Percentiles rank a stretch among this genome's conserved stretches.
Evolutionary conservation across 2,329 filamentous ascomycete genomes (phyloP).

Genomic region (Sclerotinia sclerotiorum): DNA sequence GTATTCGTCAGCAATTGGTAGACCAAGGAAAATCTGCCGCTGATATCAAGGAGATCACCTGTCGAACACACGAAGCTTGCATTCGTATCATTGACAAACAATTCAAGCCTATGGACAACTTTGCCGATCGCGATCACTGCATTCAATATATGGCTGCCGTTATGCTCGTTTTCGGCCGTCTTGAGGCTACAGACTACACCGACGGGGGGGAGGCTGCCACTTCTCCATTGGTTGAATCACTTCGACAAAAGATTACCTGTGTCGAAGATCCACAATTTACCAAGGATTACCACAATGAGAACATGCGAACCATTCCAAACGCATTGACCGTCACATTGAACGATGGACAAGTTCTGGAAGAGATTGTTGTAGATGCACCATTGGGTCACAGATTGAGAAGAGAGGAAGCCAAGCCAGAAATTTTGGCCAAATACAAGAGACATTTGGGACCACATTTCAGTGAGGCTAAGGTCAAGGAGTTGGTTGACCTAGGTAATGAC

Average conservation of each 20-base stretch:
- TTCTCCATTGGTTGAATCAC: constrained; percentile 82
- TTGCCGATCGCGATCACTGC: constrained; percentile 98
- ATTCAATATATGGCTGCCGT: constrained; percentile 99
- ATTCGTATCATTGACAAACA: constrained; percentile 99
- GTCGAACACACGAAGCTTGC: constrained; percentile 97
- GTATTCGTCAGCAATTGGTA: constrained; percentile 80
- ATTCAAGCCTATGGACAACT: constrained; percentile 99
- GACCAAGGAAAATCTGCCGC: constrained; percentile 83
- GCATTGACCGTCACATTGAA: constrained; percentile 92
- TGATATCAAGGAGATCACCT: constrained; percentile 90
- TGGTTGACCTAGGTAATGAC: constrained; percentile 78
- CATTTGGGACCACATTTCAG: constrained; percentile 84
- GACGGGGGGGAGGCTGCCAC: constrained; percentile 91
- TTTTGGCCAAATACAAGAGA: constrained; percentile 91
- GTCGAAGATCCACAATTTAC: constrained; percentile 97
- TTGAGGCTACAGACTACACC: constrained; percentile 89
- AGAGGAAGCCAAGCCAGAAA: constrained; percentile 97
- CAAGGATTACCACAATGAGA: constrained; percentile 89
- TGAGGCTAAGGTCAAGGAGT: constrained; percentile 73
- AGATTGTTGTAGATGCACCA: constrained; percentile 90
- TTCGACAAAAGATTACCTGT: constrained; percentile 91
- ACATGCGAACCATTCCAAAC: constrained; percentile 94
- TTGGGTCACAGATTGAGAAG: constrained; percentile 87
- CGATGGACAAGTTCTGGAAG: constrained; percentile 86
- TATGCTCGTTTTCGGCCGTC: constrained; percentile 93